Percentiles rank a stretch among this genome's conserved stretches.
phyloP scores from a whole-genome alignment of 2,329 filamentous ascomycete genomes.

The Hawksworthiomyces lignivorus region DNA sequence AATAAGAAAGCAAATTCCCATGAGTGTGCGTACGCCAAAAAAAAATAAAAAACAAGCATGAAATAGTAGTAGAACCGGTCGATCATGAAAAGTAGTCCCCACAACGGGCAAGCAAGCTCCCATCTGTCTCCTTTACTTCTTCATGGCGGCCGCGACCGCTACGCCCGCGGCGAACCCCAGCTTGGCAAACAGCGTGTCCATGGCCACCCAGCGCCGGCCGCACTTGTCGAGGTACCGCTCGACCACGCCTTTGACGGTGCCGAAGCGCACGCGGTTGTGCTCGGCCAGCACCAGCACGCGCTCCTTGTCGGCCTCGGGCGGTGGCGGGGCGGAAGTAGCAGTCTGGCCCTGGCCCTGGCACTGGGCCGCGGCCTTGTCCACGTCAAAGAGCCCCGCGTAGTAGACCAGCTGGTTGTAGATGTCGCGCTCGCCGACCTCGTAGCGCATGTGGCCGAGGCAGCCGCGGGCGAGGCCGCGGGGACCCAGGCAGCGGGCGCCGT shows the following conservation, averaged over 20 bases:
- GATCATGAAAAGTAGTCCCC: too few species aligned
- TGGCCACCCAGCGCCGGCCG: conserved; percentile 85
- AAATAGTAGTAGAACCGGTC: too few species aligned
- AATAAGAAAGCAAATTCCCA: too few species aligned
- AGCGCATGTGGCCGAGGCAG: conserved; percentile 80
- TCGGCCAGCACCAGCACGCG: conserved; percentile 66
- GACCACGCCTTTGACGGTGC: conserved; percentile 66
- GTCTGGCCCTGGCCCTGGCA: conserved; percentile 33
- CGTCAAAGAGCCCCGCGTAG: conserved; percentile 77
- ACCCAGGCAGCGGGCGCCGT: conserved; percentile 82
- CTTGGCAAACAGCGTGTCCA: conserved; percentile 78
- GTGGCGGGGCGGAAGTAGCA: conserved; percentile 20
- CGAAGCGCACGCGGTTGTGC: conserved; percentile 75
- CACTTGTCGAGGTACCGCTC: conserved; percentile 83
- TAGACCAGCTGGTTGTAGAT: conserved; percentile 95
- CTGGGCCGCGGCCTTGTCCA: conserved; percentile 64
- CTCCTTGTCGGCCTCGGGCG: conserved; percentile 53
- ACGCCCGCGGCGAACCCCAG: conserved; percentile 40
- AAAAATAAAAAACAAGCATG: too few species aligned
- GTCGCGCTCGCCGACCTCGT: conserved; percentile 79
- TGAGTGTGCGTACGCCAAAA: too few species aligned
- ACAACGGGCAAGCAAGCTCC: not conserved
- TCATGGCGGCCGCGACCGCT: not conserved
- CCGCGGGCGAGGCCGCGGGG: conserved; percentile 77
- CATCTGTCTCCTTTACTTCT: not conserved